Percentiles rank a stretch among this genome's conserved stretches.
Evolutionary conservation across 345 rosid genomes (phyloP).

Genomic region (Erysimum cheiranthoides): DNA sequence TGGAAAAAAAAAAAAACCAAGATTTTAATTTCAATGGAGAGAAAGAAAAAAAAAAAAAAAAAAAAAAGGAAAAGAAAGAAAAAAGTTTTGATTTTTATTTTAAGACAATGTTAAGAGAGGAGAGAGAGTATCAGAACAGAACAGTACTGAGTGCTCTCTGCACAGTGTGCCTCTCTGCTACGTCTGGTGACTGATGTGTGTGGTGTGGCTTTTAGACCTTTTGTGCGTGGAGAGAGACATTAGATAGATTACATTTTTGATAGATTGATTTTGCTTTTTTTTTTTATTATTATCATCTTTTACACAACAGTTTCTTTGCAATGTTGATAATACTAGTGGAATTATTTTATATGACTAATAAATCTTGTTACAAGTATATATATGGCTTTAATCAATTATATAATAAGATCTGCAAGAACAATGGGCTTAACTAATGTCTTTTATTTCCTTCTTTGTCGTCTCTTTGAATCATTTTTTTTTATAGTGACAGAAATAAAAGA

Average conservation of each 20-base stretch:
- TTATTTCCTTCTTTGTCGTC: conserved; percentile 11
- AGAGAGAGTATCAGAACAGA: conserved; percentile 39
- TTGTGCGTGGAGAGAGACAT: conserved; percentile 48
- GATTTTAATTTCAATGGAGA: too few species aligned
- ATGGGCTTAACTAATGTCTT: conserved; percentile 11
- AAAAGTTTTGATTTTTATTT: conserved; percentile 26
- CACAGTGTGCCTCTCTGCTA: conserved; percentile 45
- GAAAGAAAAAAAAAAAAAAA: background rate
- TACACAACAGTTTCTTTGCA: conserved; percentile 39
- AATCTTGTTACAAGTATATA: background rate
- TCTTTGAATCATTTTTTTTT: background rate
- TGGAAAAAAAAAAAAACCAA: conserved; percentile 19
- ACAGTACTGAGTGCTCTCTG: conserved; percentile 44
- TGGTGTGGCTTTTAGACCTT: conserved; percentile 49
- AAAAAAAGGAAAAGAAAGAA: background rate
- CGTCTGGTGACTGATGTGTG: conserved; percentile 52
- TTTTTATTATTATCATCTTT: background rate
- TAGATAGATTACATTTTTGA: conserved; percentile 39
- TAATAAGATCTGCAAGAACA: conserved; percentile 29
- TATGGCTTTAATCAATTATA: conserved; percentile 18
- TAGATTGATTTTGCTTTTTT: conserved; percentile 20
- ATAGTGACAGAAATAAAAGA: conserved; percentile 28
- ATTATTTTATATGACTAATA: background rate
- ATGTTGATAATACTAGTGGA: background rate
- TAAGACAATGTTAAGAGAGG: conserved; percentile 27